A percentile compares a stretch with the other conserved stretches of the same genome.
These are phyloP conservation scores for Caryopteris hybrid DNA, from an alignment of 305 asterid genomes.

Conservation along the genomic window DNA sequence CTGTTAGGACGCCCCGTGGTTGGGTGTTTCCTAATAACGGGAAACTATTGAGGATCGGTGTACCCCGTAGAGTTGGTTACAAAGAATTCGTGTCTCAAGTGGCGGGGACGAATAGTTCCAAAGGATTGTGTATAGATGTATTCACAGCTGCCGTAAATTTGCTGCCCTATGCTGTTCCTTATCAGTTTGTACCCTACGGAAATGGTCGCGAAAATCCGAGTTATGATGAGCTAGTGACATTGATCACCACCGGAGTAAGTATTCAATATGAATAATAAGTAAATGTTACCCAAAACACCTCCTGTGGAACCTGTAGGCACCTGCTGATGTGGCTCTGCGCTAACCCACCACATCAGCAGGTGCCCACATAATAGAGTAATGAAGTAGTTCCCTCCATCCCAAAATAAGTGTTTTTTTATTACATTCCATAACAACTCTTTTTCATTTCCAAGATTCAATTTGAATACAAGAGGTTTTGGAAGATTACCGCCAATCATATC, in stretches of 20 bases:
- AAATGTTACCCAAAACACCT: not conserved
- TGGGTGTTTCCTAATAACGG: slow-evolving; percentile 60
- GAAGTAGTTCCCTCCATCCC: not conserved
- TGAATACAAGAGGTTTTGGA: too few relatives aligned
- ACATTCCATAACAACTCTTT: not conserved
- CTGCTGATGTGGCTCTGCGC: not conserved
- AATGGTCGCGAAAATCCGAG: slow-evolving; percentile 45
- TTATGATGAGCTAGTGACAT: slow-evolving; percentile 38
- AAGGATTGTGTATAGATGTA: slow-evolving; percentile 59
- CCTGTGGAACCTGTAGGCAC: not conserved
- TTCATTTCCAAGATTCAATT: too few relatives aligned
- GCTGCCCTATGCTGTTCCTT: slow-evolving; percentile 56
- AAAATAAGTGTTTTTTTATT: not conserved
- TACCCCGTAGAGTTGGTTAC: slow-evolving; percentile 46
- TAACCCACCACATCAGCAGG: not conserved
- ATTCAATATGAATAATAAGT: not conserved
- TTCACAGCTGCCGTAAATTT: slow-evolving; percentile 49
- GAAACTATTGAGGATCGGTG: slow-evolving; percentile 43
- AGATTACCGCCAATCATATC: too few relatives aligned
- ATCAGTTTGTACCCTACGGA: slow-evolving; percentile 44
- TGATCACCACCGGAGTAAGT: slow-evolving; percentile 51
- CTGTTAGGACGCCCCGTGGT: slow-evolving; percentile 44
- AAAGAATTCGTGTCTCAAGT: slow-evolving; percentile 39
- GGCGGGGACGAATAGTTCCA: slow-evolving; percentile 22
- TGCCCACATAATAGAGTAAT: not conserved